Base-by-base conservation (phyloP, 2,329 filamentous ascomycete genomes). In the Sporothrix inflata region DNA sequence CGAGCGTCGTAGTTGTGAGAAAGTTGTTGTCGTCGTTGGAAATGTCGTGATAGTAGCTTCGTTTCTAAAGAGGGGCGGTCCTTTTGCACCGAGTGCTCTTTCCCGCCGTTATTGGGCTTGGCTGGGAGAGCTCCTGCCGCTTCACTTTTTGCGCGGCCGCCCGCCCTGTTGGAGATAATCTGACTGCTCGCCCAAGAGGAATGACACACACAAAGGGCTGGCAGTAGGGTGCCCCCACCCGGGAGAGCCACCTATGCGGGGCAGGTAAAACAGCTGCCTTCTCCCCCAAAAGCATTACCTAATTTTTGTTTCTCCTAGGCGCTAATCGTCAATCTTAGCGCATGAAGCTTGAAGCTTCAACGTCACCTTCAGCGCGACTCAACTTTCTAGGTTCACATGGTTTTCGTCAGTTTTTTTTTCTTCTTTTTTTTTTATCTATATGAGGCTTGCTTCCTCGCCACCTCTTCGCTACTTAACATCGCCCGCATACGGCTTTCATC, bases 201-300 rank as follows among this genome's bases (percentile, higher is more conserved):
- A 66, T 66, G 61, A 45, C 60, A 66, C 57, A 61, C 40, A 27
- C 30, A 65, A 47, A 65, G 40, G 14, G 5, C 12, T 38, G n/a
- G n/a, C 34, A n/a, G 14, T 34, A 12, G 38, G 42, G 30, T 38
- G 60, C 38, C 60, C 60, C 57, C n/a, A 21, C 38, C 34, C 21
- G 60, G 38, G 45, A 40, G 21, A 65, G 55, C 55, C 38, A n/a
- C 11, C 9, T 16, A 12, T 21, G 60, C 38, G 60, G 60, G 57
- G 60, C 60, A 45, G 5, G 27, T 30, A 19, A 55, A 55, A 55
- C 24, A 34, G 53, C 27, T 30, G 53, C 12, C 60, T 63, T 40
- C 9, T 21, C 60, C n/a, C 38, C 40, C n/a, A 27, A 65, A 45
- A 42, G n/a, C 8, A 65, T 65, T 65, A 65, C 60, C 60, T 65